A percentile compares a stretch with the other conserved stretches of the same genome.
Evolutionary conservation across 352 stramenopile genomes (phyloP).

Genomic region (Globisporangium recalcitrans): DNA sequence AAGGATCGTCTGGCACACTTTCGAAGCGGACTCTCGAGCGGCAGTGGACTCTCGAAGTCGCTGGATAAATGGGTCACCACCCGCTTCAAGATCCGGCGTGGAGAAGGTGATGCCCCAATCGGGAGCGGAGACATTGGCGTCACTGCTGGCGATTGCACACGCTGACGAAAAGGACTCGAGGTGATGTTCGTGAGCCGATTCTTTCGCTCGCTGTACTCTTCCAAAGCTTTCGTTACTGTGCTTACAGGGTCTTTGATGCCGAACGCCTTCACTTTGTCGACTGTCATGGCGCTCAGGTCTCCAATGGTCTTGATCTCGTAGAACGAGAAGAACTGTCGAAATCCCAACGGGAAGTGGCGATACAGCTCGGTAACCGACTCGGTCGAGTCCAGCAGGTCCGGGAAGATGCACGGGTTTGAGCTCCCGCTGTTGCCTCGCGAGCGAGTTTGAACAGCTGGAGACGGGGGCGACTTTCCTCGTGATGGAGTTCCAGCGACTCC

Average conservation of each 20-base stretch:
- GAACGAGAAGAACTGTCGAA: conserved; percentile 51
- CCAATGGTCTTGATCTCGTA: conserved; percentile 71
- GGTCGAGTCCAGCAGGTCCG: conserved; percentile 35
- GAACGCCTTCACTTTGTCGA: conserved; percentile 51
- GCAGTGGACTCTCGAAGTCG: conserved; percentile 18
- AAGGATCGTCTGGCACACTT: conserved; percentile 49
- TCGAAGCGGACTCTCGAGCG: conserved; percentile 28
- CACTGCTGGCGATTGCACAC: conserved; percentile 16
- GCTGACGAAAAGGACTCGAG: conserved; percentile 37
- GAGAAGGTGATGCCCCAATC: conserved; percentile 26
- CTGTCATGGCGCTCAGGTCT: conserved; percentile 44
- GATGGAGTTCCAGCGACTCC: background rate
- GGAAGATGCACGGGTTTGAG: conserved; percentile 32
- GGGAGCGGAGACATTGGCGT: conserved; percentile 16
- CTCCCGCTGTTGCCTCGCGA: conserved; percentile 2
- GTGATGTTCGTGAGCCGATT: conserved; percentile 30
- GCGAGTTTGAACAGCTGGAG: background rate
- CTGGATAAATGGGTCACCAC: conserved; percentile 8
- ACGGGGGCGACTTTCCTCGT: background rate
- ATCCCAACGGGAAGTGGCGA: conserved; percentile 45
- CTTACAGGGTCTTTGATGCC: conserved; percentile 51
- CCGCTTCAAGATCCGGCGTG: conserved; percentile 36
- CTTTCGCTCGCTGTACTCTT: conserved; percentile 44
- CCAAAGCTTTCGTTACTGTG: conserved; percentile 47
- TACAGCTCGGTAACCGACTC: conserved; percentile 48